Base-by-base conservation (phyloP, 345 rosid species). In the Euphorbia peplus region DNA sequence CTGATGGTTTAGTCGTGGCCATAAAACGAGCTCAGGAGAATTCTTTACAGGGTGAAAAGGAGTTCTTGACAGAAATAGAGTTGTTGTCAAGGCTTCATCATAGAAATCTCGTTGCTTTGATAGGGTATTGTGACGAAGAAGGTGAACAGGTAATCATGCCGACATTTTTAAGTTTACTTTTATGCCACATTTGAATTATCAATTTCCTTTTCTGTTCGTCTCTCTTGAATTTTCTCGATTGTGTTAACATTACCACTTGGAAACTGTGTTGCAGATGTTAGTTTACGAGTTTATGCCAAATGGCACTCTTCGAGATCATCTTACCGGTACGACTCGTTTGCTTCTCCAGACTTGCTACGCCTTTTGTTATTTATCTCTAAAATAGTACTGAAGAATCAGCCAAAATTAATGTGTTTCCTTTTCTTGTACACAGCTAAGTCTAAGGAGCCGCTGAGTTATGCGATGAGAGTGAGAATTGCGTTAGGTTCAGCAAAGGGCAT, bases 101-200 rank as follows among this genome's bases (percentile, higher is more conserved):
- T 51, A 79, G 99, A 56, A 95, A 91, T 78, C 95, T 95, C 63
- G 99, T 95, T 67, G 80, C 96, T 64, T 85, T 95, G 83, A 51
- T 83, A 55, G 99, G 99, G 61, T 91, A 82, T 51, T 95, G 99
- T 65, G 96, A 95, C 7, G 97, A 95, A 81, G 88, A 87, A 83
- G 89, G 86, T 29, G 97, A 95, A 79, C 99, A 95, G 97, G 99
- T 89, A 79, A 22, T 44, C 25, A 32, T 35, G 52, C 24, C 19
- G 21, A 25, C 21, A 24, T 42, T 63, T 29, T 28, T 28, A 16
- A 22, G 37, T 32, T 32, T 32, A 32, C 37, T 2, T 32, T 32
- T 3, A 32, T 32, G 37, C 35, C 41, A 42, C 52, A 53, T 13
- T 24, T 73, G 57, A n/a, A n/a, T 52, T n/a, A 46, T 59, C 16